Evolutionary conservation across 2,329 filamentous ascomycete species (phyloP), one percentile per base, ranked within the genome.

Genomic region (Trichoderma sp.): DNA sequence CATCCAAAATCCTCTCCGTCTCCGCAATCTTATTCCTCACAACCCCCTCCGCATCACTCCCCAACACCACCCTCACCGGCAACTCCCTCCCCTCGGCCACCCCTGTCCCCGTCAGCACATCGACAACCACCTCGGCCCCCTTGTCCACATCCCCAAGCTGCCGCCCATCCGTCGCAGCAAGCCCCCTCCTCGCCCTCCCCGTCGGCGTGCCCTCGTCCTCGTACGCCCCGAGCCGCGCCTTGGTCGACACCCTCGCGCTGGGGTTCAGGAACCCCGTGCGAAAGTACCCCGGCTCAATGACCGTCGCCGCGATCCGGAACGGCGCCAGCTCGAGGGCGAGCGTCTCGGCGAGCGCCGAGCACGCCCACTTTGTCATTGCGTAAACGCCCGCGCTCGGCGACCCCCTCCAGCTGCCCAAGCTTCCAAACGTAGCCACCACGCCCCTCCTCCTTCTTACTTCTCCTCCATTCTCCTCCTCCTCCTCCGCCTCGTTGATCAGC

Each of bases 81-180:
- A 88, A 74, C 21, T 81, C 77, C 68, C 73, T 82, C 0, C 82
- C 84, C 66, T 71, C 62, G 0, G 77, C 83, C 26, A 76, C 75
- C 0, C 85, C 85, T 2, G 75, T 79, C 50, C 76, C 76, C 7
- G 82, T 86, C 68, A 89, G 68, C 15, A 85, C 76, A 68, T 89
- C 85, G 5, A 88, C 78, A 30, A 86, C 76, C 1, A 84, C 78
- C 64, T 74, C 78, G 7, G 77, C 75, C 0, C 82, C 86, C 76
- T 87, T 87, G 19, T 73, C 74, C 3, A 84, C 78, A 70, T 88
- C 84, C 0, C 86, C 86, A 0, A 76, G 79, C 74, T 88, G 85
- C 0, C 81, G 79, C 17, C 81, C 77, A 66, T 86, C 74, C 12
- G 74, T 73, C 3, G 51, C 48, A 3, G 73, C 71, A 39, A 85